Evolutionary conservation across 2,329 filamentous ascomycete genomes (phyloP).

Genomic region (Arthroderma sp.): DNA sequence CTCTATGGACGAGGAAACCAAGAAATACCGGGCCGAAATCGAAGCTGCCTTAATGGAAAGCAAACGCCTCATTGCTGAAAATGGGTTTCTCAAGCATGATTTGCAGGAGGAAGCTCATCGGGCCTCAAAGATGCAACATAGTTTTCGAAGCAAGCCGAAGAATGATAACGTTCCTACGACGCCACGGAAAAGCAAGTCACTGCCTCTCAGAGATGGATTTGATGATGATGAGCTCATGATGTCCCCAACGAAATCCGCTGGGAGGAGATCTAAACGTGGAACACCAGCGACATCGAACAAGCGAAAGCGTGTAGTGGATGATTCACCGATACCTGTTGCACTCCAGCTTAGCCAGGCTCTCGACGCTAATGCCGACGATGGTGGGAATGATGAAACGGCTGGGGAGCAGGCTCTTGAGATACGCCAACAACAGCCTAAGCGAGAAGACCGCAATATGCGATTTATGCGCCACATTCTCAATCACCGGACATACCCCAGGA

Average conservation of each 20-base stretch:
- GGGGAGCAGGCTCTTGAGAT: slow-evolving; percentile 14
- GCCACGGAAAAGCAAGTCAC: slow-evolving; percentile 38
- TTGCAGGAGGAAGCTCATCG: slow-evolving; percentile 44
- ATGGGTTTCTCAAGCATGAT: slow-evolving; percentile 50
- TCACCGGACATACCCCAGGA: slow-evolving; percentile 39
- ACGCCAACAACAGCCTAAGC: slow-evolving; percentile 16
- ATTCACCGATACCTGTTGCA: slow-evolving; percentile 40
- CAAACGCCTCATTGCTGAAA: slow-evolving; percentile 47
- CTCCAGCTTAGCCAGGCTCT: slow-evolving; percentile 30
- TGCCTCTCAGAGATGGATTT: slow-evolving; percentile 49
- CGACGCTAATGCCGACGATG: slow-evolving; percentile 10
- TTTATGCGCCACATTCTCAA: slow-evolving; percentile 46
- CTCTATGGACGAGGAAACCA: slow-evolving; percentile 41
- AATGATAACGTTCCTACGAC: slow-evolving; percentile 35
- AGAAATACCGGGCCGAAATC: slow-evolving; percentile 43
- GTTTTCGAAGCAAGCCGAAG: slow-evolving; percentile 27
- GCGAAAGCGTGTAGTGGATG: slow-evolving; percentile 44
- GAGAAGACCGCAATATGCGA: slow-evolving; percentile 21
- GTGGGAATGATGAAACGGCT: slow-evolving; percentile 18
- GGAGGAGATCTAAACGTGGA: slow-evolving; percentile 36
- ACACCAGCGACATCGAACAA: slow-evolving; percentile 48
- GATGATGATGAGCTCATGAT: slow-evolving; percentile 49
- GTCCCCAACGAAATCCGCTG: slow-evolving; percentile 43
- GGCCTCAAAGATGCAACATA: slow-evolving; percentile 28
- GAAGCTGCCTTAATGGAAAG: slow-evolving; percentile 43